Conservation (phyloP, 2,329 filamentous ascomycete genomes). For the Scedosporium apiospermum region DNA sequence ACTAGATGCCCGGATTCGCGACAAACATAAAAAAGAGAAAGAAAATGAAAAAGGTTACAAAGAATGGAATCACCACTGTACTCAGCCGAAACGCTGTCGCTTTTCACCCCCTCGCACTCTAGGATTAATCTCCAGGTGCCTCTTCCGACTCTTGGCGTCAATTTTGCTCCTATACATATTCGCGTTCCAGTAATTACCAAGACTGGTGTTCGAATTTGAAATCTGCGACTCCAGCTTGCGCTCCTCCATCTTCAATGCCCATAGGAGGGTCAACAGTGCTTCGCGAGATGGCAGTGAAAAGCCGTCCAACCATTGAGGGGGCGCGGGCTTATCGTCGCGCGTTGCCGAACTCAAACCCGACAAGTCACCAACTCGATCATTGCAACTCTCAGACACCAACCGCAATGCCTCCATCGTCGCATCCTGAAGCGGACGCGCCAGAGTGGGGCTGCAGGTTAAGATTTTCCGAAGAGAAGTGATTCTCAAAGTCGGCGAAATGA, state of each 20-base stretch:
- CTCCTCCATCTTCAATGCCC: constrained; percentile 34
- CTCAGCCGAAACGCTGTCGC: constrained; percentile 1
- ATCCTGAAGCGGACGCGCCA: constrained; percentile 66
- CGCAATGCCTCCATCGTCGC: constrained; percentile 66
- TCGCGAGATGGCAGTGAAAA: constrained; percentile 33
- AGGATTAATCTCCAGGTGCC: neutral
- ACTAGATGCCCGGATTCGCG: neutral
- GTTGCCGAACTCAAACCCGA: constrained; percentile 21
- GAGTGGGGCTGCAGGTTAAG: constrained; percentile 62
- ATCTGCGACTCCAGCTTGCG: neutral
- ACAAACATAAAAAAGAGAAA: neutral
- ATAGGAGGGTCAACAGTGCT: constrained; percentile 36
- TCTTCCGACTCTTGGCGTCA: neutral
- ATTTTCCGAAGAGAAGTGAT: constrained; percentile 53
- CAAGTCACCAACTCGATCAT: constrained; percentile 33
- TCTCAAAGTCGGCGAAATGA: constrained; percentile 48
- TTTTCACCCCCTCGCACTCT: neutral
- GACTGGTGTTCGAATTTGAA: neutral
- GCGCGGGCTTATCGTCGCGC: constrained; percentile 25
- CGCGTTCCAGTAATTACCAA: neutral
- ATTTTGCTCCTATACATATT: neutral
- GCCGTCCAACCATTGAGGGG: constrained; percentile 26
- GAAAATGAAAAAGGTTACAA: neutral
- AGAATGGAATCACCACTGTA: neutral
- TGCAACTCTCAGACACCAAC: constrained; percentile 53